Conservation (phyloP, 495 filamentous ascomycete genomes). For the Letharia lupina region DNA sequence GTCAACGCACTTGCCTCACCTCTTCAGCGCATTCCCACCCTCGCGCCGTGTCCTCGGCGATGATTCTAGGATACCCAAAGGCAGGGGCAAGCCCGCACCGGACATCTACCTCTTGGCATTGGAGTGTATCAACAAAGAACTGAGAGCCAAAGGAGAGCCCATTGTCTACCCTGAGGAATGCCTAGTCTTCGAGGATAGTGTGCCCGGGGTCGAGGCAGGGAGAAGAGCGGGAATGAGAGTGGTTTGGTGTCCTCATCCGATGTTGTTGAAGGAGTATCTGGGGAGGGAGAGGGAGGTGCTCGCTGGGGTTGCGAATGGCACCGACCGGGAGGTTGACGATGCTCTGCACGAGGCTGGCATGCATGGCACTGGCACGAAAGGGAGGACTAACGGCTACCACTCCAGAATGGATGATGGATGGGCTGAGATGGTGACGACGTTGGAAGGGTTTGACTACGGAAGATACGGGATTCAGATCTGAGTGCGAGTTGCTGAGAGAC, state of each 20-base stretch:
- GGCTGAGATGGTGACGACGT: slow-evolving; percentile 50
- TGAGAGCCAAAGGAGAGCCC: slow-evolving; percentile 48
- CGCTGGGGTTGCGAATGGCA: slow-evolving; percentile 69
- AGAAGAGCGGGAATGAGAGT: slow-evolving; percentile 91
- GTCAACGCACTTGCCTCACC: slow-evolving; percentile 58
- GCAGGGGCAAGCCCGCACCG: slow-evolving; percentile 83
- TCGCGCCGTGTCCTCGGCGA: slow-evolving; percentile 73
- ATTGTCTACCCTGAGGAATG: slow-evolving; percentile 79
- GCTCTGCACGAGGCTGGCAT: slow-evolving; percentile 36
- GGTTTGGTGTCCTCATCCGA: slow-evolving; percentile 83
- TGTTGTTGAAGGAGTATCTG: slow-evolving; percentile 62
- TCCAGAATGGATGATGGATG: slow-evolving; percentile 59
- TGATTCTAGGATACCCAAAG: slow-evolving; percentile 67
- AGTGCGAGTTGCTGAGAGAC: neutral
- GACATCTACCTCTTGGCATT: slow-evolving; percentile 92
- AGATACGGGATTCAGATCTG: slow-evolving; percentile 53
- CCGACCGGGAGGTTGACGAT: slow-evolving; percentile 43
- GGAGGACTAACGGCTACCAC: slow-evolving; percentile 13
- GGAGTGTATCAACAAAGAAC: slow-evolving; percentile 67
- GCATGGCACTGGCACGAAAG: slow-evolving; percentile 42
- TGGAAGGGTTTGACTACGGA: slow-evolving; percentile 67
- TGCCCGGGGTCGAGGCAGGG: slow-evolving; percentile 86
- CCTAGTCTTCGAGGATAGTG: slow-evolving; percentile 91
- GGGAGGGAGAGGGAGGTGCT: slow-evolving; percentile 76
- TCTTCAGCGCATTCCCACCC: slow-evolving; percentile 66